phyloP scores from a whole-genome alignment of 129 eudicot genomes.

The Pseudognaphalium luteoalbum region DNA sequence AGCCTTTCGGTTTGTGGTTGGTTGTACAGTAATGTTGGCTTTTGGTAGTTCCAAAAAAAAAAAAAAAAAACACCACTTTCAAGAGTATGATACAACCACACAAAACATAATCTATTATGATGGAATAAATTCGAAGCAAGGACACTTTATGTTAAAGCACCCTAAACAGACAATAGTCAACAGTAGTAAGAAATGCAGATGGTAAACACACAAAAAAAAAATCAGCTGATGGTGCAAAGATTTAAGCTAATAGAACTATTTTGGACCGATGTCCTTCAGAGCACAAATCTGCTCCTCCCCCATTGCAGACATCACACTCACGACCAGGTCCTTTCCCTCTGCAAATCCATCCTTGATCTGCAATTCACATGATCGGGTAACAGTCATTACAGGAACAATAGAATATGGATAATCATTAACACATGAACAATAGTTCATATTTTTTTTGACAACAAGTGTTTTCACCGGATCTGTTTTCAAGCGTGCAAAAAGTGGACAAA shows the following conservation, averaged over 20 bases:
- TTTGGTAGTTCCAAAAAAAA: neutral
- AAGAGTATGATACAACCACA: neutral
- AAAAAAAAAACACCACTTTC: no score
- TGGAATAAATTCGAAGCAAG: neutral
- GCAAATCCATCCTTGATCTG: constrained; percentile 23
- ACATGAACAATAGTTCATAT: neutral
- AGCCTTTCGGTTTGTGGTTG: neutral
- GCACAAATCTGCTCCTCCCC: constrained; percentile 29
- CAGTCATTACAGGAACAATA: neutral
- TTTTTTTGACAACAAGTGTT: no score
- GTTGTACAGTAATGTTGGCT: neutral
- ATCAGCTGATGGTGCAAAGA: constrained; percentile 3
- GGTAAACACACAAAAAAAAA: neutral
- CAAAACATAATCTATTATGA: neutral
- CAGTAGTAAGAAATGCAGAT: neutral
- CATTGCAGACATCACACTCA: constrained; percentile 26
- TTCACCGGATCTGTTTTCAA: no score
- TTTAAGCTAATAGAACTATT: neutral
- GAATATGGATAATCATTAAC: neutral
- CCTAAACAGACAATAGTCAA: constrained; percentile 11
- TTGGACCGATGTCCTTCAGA: constrained; percentile 14
- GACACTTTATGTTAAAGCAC: neutral
- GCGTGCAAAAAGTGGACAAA: no score
- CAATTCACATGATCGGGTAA: neutral
- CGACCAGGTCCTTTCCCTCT: constrained; percentile 22